These are phyloP conservation scores for Chenopodium suecicum DNA, from an alignment of 148 eudicot genomes.

Conservation along the genomic window DNA sequence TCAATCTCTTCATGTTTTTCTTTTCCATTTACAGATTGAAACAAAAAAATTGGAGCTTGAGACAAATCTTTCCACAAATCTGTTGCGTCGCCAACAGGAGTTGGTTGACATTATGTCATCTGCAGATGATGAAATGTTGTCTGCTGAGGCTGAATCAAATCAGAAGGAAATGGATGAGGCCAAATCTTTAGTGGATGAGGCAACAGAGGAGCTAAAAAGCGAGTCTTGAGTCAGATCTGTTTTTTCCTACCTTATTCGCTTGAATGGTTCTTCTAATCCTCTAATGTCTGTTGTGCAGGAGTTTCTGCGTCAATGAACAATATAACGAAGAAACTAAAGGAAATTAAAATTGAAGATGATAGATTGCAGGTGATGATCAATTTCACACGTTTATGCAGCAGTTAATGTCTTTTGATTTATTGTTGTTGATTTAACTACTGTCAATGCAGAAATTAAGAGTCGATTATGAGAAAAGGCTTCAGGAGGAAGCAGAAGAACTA, in stretches of 20 bases:
- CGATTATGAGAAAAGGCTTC: slow-evolving; percentile 61
- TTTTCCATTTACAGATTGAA: slow-evolving; percentile 52
- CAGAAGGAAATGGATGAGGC: slow-evolving; percentile 77
- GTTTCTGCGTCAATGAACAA: slow-evolving; percentile 56
- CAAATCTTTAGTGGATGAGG: slow-evolving; percentile 48
- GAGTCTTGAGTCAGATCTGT: slow-evolving; percentile 8
- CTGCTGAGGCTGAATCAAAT: slow-evolving; percentile 67
- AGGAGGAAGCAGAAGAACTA: slow-evolving; percentile 86
- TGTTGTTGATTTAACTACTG: slow-evolving; percentile 21
- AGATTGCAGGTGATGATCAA: slow-evolving; percentile 63
- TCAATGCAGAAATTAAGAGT: slow-evolving; percentile 67
- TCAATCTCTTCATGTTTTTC: not conserved
- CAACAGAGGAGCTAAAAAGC: slow-evolving; percentile 73
- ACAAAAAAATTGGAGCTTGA: slow-evolving; percentile 91
- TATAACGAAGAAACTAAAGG: slow-evolving; percentile 55
- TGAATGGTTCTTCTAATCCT: slow-evolving; percentile 2
- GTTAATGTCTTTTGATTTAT: not conserved
- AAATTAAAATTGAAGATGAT: slow-evolving; percentile 64
- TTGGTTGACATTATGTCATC: slow-evolving; percentile 70
- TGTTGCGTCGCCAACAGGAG: slow-evolving; percentile 78
- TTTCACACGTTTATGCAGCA: slow-evolving; percentile 14
- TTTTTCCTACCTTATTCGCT: not conserved
- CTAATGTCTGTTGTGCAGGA: slow-evolving; percentile 37
- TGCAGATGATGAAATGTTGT: slow-evolving; percentile 51
- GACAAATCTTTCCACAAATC: slow-evolving; percentile 90